phyloP scores from a whole-genome alignment of 331 rosid genomes.

The Quercus tomentella region DNA sequence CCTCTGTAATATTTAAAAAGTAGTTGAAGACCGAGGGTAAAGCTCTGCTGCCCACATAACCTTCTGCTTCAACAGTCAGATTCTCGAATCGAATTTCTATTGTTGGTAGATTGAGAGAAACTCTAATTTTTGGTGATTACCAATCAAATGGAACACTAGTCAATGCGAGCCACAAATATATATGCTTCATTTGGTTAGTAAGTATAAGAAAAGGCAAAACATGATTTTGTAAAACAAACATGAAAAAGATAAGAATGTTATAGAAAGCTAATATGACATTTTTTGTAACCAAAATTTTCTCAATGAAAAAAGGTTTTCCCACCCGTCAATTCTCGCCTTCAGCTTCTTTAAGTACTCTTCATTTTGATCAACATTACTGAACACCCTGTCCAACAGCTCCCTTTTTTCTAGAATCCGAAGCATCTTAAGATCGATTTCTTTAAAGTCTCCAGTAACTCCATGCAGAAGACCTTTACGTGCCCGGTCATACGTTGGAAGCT shows the following conservation, averaged over 20 bases:
- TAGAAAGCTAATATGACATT: neutral
- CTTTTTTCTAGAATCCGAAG: slow-evolving; percentile 29
- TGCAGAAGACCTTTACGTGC: slow-evolving; percentile 30
- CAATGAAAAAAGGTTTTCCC: neutral
- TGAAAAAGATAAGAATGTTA: neutral
- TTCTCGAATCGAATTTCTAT: slow-evolving; percentile 43
- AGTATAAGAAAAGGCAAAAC: neutral
- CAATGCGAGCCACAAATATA: neutral
- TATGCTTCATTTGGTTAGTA: neutral
- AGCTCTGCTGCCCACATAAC: slow-evolving; percentile 29
- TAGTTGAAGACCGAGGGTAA: slow-evolving; percentile 27
- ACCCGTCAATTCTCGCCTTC: slow-evolving; percentile 38
- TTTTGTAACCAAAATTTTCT: neutral
- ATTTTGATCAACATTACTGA: slow-evolving; percentile 20
- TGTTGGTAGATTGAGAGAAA: slow-evolving; percentile 28
- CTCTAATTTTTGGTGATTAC: slow-evolving; percentile 6
- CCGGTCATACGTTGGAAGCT: slow-evolving; percentile 31
- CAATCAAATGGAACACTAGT: neutral
- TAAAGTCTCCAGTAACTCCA: slow-evolving; percentile 19
- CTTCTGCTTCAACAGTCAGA: slow-evolving; percentile 24
- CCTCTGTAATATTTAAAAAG: slow-evolving; percentile 23
- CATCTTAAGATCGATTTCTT: slow-evolving; percentile 32
- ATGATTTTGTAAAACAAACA: too few relatives aligned
- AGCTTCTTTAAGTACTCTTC: slow-evolving; percentile 31
- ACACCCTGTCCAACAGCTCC: slow-evolving; percentile 22